Base-by-base conservation (phyloP, 2,329 filamentous ascomycete genomes). In the Beauveria pseudobassiana region DNA sequence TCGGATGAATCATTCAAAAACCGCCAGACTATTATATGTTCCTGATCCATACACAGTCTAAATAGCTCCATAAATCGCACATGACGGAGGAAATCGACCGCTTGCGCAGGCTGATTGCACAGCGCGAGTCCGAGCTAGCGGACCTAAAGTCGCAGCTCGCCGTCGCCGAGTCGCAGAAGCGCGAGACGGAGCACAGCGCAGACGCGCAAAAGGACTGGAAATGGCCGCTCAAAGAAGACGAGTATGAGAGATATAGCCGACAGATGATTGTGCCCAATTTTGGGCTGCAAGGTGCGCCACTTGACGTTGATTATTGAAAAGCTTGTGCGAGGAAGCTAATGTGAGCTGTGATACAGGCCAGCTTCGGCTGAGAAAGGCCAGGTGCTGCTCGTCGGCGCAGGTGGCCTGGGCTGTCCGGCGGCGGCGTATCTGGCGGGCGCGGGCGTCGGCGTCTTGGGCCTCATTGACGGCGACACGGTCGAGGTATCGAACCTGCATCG, bases 401-500 rank as follows among this genome's bases (percentile, higher is more conserved):
- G 95, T 6, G 95, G 95, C 0, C 78, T 99, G 14, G 95, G 95
- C 12, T 98, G 91, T 71, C 95, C 95, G 12, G 92, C 95, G 14
- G 90, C 93, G 0, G 84, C 90, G n/a, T 99, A 99, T 71, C 84
- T 99, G 1, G 91, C 92, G 10, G 93, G 91, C 24, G 90, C 95
- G 1, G 95, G 95, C 0, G 82, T 97, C 1, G 92, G 93, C 9
- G 89, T 82, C 0, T 75, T 99, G 20, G 93, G 93, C 0, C 78
- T 99, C 8, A 84, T 95, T 26, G 95, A 99, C 71, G 92, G 89
- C 3, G 95, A 99, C 74, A 80, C 80, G 0, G 93, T 99, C 34
- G 95, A 98, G 71, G 77, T 82, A 18, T 96, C 92, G 30, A 99
- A 99, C 71, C 80, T 99, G 16, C 95, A 98, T 77, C 87, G 95